These are phyloP conservation scores for Oryza longistaminata DNA, from an alignment of 176 grass and related monocot genomes.

Conservation along the genomic window DNA sequence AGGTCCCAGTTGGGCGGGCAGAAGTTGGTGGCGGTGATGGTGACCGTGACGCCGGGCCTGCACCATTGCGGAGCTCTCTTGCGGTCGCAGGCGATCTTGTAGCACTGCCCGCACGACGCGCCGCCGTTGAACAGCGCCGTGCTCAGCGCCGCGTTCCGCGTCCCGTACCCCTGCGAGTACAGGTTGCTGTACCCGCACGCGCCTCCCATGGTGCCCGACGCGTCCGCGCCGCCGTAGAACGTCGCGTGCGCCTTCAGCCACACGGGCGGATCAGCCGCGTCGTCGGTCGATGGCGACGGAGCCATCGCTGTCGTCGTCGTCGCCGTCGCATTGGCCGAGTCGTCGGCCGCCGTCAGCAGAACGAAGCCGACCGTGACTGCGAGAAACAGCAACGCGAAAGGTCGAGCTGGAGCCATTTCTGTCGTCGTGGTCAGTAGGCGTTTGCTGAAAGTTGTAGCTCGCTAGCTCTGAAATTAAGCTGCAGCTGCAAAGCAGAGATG, in stretches of 20 bases:
- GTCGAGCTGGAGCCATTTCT: neutral
- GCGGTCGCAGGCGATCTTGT: conserved; percentile 21
- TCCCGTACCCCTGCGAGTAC: conserved; percentile 50
- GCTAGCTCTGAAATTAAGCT: neutral
- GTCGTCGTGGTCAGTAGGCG: neutral
- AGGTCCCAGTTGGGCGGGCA: conserved; percentile 40
- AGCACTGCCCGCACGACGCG: too few relatives aligned
- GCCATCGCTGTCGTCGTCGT: too few relatives aligned
- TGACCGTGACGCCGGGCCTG: conserved; percentile 19
- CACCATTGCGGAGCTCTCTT: conserved; percentile 18
- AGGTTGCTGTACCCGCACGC: conserved; percentile 68
- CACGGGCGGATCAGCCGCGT: too few relatives aligned
- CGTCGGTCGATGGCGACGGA: too few relatives aligned
- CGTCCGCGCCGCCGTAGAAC: conserved; percentile 63
- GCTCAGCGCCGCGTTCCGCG: conserved; percentile 66
- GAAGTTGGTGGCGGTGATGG: conserved; percentile 43
- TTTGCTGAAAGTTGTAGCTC: neutral
- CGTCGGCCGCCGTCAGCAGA: too few relatives aligned
- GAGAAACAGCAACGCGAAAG: neutral
- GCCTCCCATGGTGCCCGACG: conserved; percentile 57
- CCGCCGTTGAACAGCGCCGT: conserved; percentile 65
- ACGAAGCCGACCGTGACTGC: neutral
- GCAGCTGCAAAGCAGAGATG: neutral
- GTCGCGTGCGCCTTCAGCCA: conserved; percentile 48
- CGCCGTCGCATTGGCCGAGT: too few relatives aligned